Conservation (phyloP, 208 protist species). For the Leptomonas seymouri region DNA sequence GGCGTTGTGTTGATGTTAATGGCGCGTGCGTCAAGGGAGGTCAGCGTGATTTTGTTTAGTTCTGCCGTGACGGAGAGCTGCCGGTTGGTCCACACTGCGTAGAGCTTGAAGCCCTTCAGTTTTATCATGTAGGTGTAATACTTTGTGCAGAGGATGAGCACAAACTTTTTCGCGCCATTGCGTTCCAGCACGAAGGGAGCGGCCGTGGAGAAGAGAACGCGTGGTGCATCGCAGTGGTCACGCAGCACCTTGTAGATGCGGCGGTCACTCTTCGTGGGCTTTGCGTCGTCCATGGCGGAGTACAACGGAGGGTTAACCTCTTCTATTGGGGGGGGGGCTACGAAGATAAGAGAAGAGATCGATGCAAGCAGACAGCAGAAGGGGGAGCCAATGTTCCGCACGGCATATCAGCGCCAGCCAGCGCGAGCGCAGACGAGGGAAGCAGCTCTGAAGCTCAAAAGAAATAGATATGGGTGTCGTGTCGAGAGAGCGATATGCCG, state of each 20-base stretch:
- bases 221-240: constrained; percentile 71
- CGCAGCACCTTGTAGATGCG: constrained; percentile 74
- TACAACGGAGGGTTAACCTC: no score
- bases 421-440: no score
- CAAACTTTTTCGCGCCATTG: constrained; percentile 49
- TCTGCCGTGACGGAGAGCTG: constrained; percentile 47
- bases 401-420: no score
- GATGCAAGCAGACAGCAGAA: no score
- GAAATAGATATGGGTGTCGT: no score
- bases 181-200: constrained; percentile 53
- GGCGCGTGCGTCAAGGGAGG: constrained; percentile 18
- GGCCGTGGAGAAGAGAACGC: constrained; percentile 62
- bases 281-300: constrained; percentile 8
- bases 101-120: constrained; percentile 71
- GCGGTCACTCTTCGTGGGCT: constrained; percentile 25
- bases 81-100: constrained; percentile 77
- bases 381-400: no score
- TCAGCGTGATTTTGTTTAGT: constrained; percentile 26
- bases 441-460: no score
- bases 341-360: no score
- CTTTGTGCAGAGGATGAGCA: constrained; percentile 69
- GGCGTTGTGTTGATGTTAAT: constrained; percentile 22
- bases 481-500: no score
- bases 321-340: no score
- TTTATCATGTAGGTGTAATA: constrained; percentile 88